Evolutionary conservation across 768 basidiomycete genomes (phyloP).

Genomic region (Multifurca ochricompacta): DNA sequence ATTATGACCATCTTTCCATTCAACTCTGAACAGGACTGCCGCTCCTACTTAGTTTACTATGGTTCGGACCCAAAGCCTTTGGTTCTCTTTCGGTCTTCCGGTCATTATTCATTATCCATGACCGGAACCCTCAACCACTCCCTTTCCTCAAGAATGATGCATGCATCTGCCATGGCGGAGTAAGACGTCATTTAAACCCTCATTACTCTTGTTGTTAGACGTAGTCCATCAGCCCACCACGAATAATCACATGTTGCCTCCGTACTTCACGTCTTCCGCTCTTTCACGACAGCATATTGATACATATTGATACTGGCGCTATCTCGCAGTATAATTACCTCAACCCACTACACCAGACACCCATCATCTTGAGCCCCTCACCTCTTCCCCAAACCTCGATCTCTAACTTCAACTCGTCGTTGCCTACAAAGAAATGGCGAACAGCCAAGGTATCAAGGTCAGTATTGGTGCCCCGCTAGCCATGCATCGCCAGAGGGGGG

Average conservation of each 20-base stretch:
- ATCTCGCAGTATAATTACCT: conserved; percentile 1
- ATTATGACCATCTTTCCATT: too few species aligned
- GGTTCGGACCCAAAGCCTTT: too few species aligned
- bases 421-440: background rate
- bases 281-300: background rate
- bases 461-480: background rate
- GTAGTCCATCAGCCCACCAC: background rate
- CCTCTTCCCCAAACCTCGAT: background rate
- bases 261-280: background rate
- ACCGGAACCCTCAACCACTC: too few species aligned
- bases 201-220: background rate
- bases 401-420: background rate
- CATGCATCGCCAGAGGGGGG: background rate
- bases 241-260: conserved; percentile 9
- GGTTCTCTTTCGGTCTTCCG: too few species aligned
- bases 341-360: background rate
- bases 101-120: too few species aligned
- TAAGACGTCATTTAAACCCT: background rate
- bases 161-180: too few species aligned
- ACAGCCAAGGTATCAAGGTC: background rate
- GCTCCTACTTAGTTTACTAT: too few species aligned
- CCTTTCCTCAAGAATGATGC: too few species aligned
- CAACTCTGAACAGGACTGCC: too few species aligned
- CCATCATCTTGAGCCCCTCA: background rate
- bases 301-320: background rate